Evolutionary conservation across 2,329 filamentous ascomycete genomes (phyloP), one percentile per base, ranked within the genome.

Genomic region (Gremmenia infestans): DNA sequence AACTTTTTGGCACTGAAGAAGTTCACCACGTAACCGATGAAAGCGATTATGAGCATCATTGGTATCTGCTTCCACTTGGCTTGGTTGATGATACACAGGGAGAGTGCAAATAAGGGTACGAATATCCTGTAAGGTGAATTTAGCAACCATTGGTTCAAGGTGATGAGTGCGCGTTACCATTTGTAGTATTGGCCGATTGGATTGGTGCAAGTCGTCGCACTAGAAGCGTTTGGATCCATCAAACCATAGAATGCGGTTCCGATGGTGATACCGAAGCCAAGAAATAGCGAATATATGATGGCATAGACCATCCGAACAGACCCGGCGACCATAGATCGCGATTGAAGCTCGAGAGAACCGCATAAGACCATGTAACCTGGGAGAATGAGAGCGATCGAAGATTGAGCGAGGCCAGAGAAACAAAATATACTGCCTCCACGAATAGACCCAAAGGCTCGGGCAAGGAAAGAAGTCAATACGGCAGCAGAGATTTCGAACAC

Each of bases 41-140:
- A 81, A 1, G 88, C 82, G 54, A 94, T 89, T 48, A 85, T 40
- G 2, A 89, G 73, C 88, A 93, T 93, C 52, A 88, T 77, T 0
- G 89, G 89, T 63, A 87, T 82, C 68, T 94, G 89, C 63, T 84
- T 88, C 82, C 84, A 91, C 70, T 90, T 91, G 40, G 87, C 89
- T 64, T 92, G 88, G 68, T 92, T 92, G 68, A 92, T 83, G 55
- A 91, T 75, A 48, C 86, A 83, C 40, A 93, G 78, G 65, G 86
- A 89, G 28, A 90, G 67, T 8, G 89, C 83, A 70, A 92, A 95
- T 6, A 80, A 70, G 0, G 87, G 81, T 0, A 93, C 90, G 66
- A 91, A 91, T 32, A 86, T 43, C 46, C 46, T 48, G 36, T 9
- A 7, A 22, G 2, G 2, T 48, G 15, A 48, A n/a, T 19, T 23